Base-by-base conservation (phyloP, 768 basidiomycete species). In the Pulveroboletus ravenelii region DNA sequence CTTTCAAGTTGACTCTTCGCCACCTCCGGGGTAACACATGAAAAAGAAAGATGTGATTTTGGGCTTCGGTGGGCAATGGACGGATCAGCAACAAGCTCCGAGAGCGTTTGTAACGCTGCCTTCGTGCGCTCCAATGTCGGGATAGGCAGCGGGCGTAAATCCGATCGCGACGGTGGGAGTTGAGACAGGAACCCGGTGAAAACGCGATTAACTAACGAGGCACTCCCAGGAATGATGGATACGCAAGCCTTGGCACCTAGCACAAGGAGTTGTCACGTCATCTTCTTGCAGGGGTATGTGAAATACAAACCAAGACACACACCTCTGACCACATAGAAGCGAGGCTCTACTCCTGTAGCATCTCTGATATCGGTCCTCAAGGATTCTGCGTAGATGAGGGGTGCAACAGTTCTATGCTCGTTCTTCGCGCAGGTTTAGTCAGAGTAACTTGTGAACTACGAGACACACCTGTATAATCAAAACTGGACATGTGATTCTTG, bases 321-420 rank as follows among this genome's bases (percentile, higher is more conserved):
- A 85, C 87, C 84, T 76, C 79, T 84, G 37, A 89, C 76, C 20
- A 75, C 70, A 53, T 79, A 85, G 2, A 87, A 54, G 6, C 77
- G 63, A 38, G 79, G 74, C 43, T 79, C 80, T 7, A 66, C 68
- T 35, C 72, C 71, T 14, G 63, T 54, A 3, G 74, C 78, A 44
- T 79, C 77, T 9, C 68, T 70, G 25, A 87, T 70, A 23, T 77
- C 68, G 3, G 76, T 65, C 38, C 70, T 70, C 15, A 87, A 66
- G 34, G 68, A 63, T 54, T 88, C 79, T 6, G 85, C 85, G 50
- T 80, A 75, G 56, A 74, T 74, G 30, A 76, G 65, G 3, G 84
- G 79, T 50, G 74, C 79, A 12, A 75, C 62, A 27, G 77, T 72
- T 54, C 78, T 83, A 10, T 70, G 69, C 50, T 88, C 84, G 6